These are phyloP conservation scores for Crithidia brevicula DNA, from an alignment of 208 protist species.

Conservation along the genomic window DNA sequence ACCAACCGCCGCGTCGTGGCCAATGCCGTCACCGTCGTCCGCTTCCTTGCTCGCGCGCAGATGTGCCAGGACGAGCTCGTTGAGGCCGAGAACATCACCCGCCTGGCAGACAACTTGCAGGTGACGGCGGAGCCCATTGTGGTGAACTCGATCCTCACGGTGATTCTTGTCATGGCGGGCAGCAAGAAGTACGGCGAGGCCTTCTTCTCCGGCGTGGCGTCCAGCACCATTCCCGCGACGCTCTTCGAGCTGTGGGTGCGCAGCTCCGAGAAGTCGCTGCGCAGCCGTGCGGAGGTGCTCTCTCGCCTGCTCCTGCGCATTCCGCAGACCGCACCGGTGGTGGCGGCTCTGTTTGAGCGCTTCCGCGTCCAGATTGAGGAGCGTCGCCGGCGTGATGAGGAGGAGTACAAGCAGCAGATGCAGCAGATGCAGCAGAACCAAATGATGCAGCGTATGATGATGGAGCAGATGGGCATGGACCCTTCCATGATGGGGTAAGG, in stretches of 20 bases:
- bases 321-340: conserved; percentile 33
- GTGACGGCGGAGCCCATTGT: conserved; percentile 49
- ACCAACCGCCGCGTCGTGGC: conserved; percentile 68
- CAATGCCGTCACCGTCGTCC: conserved; percentile 62
- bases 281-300: conserved; percentile 72
- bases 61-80: conserved; percentile 68
- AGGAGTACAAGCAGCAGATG: conserved; percentile 80
- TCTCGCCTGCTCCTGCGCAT: conserved; percentile 65
- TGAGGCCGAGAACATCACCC: conserved; percentile 56
- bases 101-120: conserved; percentile 60
- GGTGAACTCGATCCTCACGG: conserved; percentile 70
- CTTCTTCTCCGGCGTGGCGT: conserved; percentile 63
- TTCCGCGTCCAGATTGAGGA: conserved; percentile 77
- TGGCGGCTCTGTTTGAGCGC: conserved; percentile 55
- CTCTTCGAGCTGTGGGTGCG: conserved; percentile 84
- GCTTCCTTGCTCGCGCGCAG: conserved; percentile 68
- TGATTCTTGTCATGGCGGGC: conserved; percentile 76
- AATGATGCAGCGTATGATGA: conserved; percentile 91
- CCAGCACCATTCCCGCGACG: conserved; percentile 51
- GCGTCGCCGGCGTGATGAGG: conserved; percentile 76
- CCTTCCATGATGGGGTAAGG: conserved; percentile 47
- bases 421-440: conserved; percentile 84
- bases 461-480: conserved; percentile 90
- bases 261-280: conserved; percentile 59
- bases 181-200: conserved; percentile 47